Conservation (phyloP, 352 stramenopile species). For the Globisporangium ultimum region DNA sequence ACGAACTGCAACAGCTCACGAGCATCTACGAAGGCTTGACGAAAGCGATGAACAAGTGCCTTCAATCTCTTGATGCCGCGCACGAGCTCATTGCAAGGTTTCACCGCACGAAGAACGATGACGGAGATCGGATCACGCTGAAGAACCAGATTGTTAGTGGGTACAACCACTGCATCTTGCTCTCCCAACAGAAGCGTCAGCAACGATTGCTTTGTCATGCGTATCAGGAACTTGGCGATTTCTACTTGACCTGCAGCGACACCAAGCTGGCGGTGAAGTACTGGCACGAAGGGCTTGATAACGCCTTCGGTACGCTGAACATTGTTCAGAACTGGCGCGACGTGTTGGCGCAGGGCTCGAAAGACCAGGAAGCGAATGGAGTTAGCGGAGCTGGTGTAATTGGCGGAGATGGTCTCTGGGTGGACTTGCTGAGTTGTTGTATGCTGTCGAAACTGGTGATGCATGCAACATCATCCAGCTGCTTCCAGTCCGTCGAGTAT, state of each 20-base stretch:
- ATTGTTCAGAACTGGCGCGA: constrained; percentile 48
- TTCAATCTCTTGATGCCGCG: constrained; percentile 46
- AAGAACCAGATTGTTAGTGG: constrained; percentile 28
- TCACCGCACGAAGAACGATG: constrained; percentile 15
- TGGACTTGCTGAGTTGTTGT: constrained; percentile 46
- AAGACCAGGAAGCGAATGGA: constrained; percentile 17
- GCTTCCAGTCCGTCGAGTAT: constrained; percentile 47
- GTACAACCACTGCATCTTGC: constrained; percentile 47
- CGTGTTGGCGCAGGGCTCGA: constrained; percentile 20
- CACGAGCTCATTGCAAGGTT: constrained; percentile 49
- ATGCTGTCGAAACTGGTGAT: constrained; percentile 57
- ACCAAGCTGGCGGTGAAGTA: constrained; percentile 39
- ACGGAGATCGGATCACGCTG: background rate
- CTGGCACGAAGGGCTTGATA: constrained; percentile 76
- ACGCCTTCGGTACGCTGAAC: constrained; percentile 59
- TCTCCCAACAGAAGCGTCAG: constrained; percentile 66
- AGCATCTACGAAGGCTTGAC: constrained; percentile 22
- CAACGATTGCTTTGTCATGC: constrained; percentile 53
- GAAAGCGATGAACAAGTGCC: constrained; percentile 61
- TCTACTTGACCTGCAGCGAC: constrained; percentile 50
- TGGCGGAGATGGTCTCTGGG: constrained; percentile 54
- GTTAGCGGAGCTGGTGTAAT: constrained; percentile 25
- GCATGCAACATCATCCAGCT: constrained; percentile 26
- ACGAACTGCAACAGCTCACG: constrained; percentile 24
- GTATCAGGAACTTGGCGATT: constrained; percentile 70